Percentiles rank a stretch among this genome's conserved stretches.
These are phyloP conservation scores for Phytophthora megakarya DNA, from an alignment of 352 stramenopile species.

Conservation along the genomic window DNA sequence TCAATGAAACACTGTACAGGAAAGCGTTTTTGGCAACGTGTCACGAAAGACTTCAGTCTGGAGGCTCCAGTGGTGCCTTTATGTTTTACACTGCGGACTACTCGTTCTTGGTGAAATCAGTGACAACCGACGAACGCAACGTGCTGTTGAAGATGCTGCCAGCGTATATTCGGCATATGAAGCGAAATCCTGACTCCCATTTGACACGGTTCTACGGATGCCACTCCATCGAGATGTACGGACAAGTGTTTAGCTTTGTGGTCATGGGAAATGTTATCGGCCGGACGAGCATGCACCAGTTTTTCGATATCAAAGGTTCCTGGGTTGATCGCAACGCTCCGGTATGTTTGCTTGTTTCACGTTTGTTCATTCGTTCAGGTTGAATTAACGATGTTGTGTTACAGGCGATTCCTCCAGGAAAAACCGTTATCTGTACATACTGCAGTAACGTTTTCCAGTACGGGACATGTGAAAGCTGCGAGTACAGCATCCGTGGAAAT, in stretches of 20 bases:
- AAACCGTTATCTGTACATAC: constrained; percentile 86
- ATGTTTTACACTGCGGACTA: constrained; percentile 93
- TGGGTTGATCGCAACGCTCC: constrained; percentile 87
- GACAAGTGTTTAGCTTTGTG: constrained; percentile 87
- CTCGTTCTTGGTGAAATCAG: constrained; percentile 88
- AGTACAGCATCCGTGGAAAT: constrained; percentile 80
- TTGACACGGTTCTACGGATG: constrained; percentile 91
- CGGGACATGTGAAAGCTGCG: constrained; percentile 67
- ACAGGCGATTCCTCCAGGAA: constrained; percentile 76
- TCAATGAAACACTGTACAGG: constrained; percentile 77
- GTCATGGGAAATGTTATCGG: constrained; percentile 92
- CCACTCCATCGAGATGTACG: constrained; percentile 91
- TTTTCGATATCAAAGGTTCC: constrained; percentile 92
- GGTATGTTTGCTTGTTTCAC: constrained; percentile 33
- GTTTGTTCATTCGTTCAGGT: not conserved
- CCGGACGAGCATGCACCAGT: constrained; percentile 84
- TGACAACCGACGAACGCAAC: constrained; percentile 76
- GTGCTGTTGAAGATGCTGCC: constrained; percentile 86
- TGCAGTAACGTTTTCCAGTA: constrained; percentile 84
- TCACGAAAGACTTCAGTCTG: constrained; percentile 82
- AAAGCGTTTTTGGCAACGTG: constrained; percentile 83
- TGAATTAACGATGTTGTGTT: constrained; percentile 6
- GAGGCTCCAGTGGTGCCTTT: constrained; percentile 87
- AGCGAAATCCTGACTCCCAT: constrained; percentile 74
- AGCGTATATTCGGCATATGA: constrained; percentile 83